Evolutionary conservation across 352 stramenopile genomes (phyloP).

Genomic region (Phytophthora fragariae): DNA sequence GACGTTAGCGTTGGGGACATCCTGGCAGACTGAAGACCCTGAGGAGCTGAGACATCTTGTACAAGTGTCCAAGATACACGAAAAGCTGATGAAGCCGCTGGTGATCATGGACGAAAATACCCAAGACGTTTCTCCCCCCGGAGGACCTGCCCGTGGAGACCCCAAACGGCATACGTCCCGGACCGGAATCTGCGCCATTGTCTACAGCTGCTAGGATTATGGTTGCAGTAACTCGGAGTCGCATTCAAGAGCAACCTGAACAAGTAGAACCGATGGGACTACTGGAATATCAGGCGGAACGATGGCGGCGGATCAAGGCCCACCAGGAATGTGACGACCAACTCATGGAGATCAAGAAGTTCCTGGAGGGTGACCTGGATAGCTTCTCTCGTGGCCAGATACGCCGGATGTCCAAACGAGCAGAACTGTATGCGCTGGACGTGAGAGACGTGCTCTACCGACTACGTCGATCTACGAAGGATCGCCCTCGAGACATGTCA

Average conservation of each 20-base stretch:
- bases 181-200: not conserved
- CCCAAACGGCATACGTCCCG: not conserved
- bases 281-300: not conserved
- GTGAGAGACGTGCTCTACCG: not conserved
- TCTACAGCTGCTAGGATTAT: not conserved
- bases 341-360: not conserved
- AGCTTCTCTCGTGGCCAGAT: not conserved
- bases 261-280: not conserved
- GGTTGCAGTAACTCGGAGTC: not conserved
- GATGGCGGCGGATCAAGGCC: constrained; percentile 3
- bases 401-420: not conserved
- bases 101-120: not conserved
- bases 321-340: not conserved
- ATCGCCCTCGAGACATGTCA: not conserved
- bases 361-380: constrained; percentile 1
- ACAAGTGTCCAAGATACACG: not conserved
- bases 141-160: not conserved
- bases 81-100: constrained; percentile 5
- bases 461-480: not conserved
- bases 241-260: not conserved
- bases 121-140: not conserved
- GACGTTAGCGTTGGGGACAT: not conserved
- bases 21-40: not conserved
- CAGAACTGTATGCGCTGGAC: not conserved
- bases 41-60: constrained; percentile 1